A percentile compares a stretch with the other conserved stretches of the same genome.
Conservation (phyloP, 2,329 filamentous ascomycete species). For the Neodidymelliopsis sp. region DNA sequence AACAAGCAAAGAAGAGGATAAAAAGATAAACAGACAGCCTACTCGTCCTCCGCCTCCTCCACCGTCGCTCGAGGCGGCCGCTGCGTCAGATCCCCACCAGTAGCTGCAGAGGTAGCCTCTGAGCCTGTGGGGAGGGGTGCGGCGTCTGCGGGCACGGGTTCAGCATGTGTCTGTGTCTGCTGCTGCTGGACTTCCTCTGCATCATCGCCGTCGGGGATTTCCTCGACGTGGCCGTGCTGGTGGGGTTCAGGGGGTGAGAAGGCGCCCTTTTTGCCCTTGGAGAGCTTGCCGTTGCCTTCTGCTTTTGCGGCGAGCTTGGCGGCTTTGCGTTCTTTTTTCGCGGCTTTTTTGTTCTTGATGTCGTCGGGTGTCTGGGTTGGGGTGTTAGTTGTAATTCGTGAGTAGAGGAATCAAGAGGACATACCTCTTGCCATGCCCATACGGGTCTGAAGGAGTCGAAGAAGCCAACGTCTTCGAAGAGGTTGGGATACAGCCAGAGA, state of each 20-base stretch:
- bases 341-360: constrained; percentile 54
- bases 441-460: constrained; percentile 95
- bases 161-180: too few species aligned
- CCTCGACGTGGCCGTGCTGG: constrained; percentile 11
- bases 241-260: constrained; percentile 35
- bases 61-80: constrained; percentile 45
- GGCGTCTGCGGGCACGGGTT: constrained; percentile 28
- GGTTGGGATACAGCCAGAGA: constrained; percentile 96
- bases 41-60: constrained; percentile 49
- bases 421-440: constrained; percentile 97
- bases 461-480: constrained; percentile 98
- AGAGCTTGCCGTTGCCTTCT: constrained; percentile 34
- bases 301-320: constrained; percentile 43
- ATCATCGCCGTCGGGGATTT: constrained; percentile 4
- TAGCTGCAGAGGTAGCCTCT: constrained; percentile 23
- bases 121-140: constrained; percentile 42
- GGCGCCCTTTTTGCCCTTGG: constrained; percentile 46
- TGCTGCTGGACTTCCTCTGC: constrained; percentile 5
- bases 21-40: too few species aligned
- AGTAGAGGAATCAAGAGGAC: constrained; percentile 1
- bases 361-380: constrained; percentile 49
- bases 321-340: constrained; percentile 50
- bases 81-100: constrained; percentile 32
- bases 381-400: constrained; percentile 1
- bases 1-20: too few species aligned